Percentiles rank a stretch among this genome's conserved stretches.
These are phyloP conservation scores for Metschnikowia noctiluminum DNA, from an alignment of 805 yeast species.

Conservation along the genomic window DNA sequence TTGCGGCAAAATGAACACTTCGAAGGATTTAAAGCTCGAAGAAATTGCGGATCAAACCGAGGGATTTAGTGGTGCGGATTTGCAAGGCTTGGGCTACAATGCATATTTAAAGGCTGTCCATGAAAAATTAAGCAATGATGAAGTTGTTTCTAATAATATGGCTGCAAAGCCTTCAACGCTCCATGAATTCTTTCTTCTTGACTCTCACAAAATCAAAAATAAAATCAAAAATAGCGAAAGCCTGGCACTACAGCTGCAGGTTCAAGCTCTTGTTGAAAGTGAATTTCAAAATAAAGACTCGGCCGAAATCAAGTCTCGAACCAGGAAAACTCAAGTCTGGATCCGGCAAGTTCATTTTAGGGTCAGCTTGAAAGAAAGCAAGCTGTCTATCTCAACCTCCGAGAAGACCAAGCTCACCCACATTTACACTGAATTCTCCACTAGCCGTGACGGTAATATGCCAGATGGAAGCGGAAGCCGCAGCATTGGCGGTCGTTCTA, in stretches of 20 bases:
- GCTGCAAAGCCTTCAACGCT: background rate
- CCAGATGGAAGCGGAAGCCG: constrained; percentile 79
- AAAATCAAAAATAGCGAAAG: constrained; percentile 38
- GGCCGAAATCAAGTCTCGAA: constrained; percentile 9
- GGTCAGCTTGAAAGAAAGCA: constrained; percentile 68
- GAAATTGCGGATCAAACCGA: constrained; percentile 56
- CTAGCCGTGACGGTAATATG: constrained; percentile 81
- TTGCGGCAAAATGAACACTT: constrained; percentile 57
- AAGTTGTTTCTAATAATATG: constrained; percentile 21
- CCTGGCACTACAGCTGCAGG: constrained; percentile 39
- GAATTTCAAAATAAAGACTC: background rate
- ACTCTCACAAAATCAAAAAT: constrained; percentile 27
- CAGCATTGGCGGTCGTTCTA: constrained; percentile 81
- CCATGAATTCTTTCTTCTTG: constrained; percentile 42
- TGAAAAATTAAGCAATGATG: constrained; percentile 49
- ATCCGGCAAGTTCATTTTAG: constrained; percentile 55
- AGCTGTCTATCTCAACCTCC: constrained; percentile 79
- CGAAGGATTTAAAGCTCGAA: constrained; percentile 46
- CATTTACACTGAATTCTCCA: constrained; percentile 70
- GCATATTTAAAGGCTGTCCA: constrained; percentile 88
- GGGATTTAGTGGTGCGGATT: constrained; percentile 92
- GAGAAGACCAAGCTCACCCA: constrained; percentile 61
- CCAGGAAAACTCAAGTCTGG: constrained; percentile 30
- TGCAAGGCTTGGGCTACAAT: constrained; percentile 88
- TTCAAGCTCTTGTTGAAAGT: constrained; percentile 34